phyloP scores from a whole-genome alignment of 768 basidiomycete genomes.

The Pleurotus sapidus region DNA sequence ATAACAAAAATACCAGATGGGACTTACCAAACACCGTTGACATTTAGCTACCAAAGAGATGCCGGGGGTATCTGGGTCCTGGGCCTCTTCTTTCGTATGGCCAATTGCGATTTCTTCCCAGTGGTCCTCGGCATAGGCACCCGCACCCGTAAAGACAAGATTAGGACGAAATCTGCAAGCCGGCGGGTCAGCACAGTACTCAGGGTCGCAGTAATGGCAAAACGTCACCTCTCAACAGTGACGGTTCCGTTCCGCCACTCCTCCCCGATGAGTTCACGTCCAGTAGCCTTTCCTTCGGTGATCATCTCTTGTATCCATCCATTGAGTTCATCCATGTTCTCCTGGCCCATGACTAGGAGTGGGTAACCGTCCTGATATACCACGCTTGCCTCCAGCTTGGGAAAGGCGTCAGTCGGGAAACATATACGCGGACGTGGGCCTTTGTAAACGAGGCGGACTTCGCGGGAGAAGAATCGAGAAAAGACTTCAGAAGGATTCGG shows the following conservation, averaged over 20 bases:
- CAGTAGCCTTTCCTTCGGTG: conserved; percentile 13
- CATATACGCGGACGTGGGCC: conserved; percentile 54
- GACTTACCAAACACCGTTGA: conserved; percentile 65
- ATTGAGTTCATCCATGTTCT: conserved; percentile 56
- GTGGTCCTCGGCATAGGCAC: conserved; percentile 69
- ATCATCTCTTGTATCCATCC: conserved; percentile 29
- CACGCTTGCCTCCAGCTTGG: conserved; percentile 52
- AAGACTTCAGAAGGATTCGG: conserved; percentile 52
- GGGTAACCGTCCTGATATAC: conserved; percentile 75
- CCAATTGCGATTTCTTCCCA: conserved; percentile 63
- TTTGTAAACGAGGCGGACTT: conserved; percentile 66
- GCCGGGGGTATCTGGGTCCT: conserved; percentile 24
- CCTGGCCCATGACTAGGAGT: conserved; percentile 62
- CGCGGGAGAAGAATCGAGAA: conserved; percentile 57
- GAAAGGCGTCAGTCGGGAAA: conserved; percentile 50
- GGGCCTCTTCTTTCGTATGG: conserved; percentile 16
- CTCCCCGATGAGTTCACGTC: conserved; percentile 47
- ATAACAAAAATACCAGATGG: conserved; percentile 3
- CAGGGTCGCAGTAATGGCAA: conserved; percentile 10
- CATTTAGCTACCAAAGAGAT: conserved; percentile 69
- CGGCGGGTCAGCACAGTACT: background rate
- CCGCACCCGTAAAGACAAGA: conserved; percentile 64
- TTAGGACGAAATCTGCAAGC: conserved; percentile 69
- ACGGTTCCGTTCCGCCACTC: conserved; percentile 51
- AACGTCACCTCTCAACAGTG: conserved; percentile 54